Evolutionary conservation across 331 rosid genomes (phyloP).

Genomic region (Malus hybrid): DNA sequence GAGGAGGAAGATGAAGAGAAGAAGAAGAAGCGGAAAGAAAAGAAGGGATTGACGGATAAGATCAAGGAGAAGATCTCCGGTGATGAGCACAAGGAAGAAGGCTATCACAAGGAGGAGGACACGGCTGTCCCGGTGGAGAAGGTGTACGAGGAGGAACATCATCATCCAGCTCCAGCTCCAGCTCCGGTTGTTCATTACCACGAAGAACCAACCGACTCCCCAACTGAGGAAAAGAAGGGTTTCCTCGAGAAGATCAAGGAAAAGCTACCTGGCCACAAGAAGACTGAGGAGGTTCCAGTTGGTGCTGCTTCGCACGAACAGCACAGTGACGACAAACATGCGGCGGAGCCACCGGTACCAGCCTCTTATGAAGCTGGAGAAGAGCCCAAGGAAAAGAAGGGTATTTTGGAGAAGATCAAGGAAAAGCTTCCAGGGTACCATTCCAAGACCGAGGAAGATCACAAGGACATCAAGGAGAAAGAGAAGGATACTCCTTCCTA

Average conservation of each 20-base stretch:
- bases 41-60: slow-evolving; percentile 47
- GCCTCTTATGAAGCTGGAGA: slow-evolving; percentile 19
- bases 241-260: slow-evolving; percentile 77
- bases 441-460: slow-evolving; percentile 57
- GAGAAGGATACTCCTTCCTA: slow-evolving; percentile 16
- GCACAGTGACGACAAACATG: not conserved
- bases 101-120: slow-evolving; percentile 21
- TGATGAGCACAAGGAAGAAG: not conserved
- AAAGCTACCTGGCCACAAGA: slow-evolving; percentile 77
- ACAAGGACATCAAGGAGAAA: slow-evolving; percentile 23
- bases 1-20: slow-evolving; percentile 59
- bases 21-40: slow-evolving; percentile 33
- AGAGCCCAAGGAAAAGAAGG: slow-evolving; percentile 76
- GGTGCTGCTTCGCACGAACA: not conserved
- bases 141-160: slow-evolving; percentile 26
- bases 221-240: slow-evolving; percentile 69
- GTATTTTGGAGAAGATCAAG: slow-evolving; percentile 78
- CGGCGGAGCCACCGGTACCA: not conserved
- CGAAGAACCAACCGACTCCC: not conserved
- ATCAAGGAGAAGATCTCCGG: slow-evolving; percentile 30
- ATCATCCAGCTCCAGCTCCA: not conserved
- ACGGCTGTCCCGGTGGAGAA: slow-evolving; percentile 43
- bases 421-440: slow-evolving; percentile 91
- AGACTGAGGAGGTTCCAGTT: slow-evolving; percentile 41
- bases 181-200: not conserved